These are phyloP conservation scores for Rhodotorula diobovata DNA, from an alignment of 768 basidiomycete species.

Conservation along the genomic window DNA sequence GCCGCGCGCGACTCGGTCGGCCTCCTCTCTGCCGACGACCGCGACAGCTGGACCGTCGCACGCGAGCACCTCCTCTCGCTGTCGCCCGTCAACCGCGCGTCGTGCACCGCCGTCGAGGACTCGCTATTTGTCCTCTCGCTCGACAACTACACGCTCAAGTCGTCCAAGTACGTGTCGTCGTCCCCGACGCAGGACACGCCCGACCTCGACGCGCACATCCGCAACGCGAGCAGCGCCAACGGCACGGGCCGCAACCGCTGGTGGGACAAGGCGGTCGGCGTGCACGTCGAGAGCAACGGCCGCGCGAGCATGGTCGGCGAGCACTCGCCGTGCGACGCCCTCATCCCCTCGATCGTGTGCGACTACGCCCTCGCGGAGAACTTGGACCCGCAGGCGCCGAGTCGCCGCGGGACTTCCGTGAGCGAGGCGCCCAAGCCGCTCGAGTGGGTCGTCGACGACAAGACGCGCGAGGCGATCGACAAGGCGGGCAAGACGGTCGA, in stretches of 20 bases:
- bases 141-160: slow-evolving; percentile 62
- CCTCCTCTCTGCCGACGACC: slow-evolving; percentile 68
- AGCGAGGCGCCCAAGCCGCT: slow-evolving; percentile 54
- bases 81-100: slow-evolving; percentile 62
- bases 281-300: slow-evolving; percentile 78
- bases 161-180: slow-evolving; percentile 30
- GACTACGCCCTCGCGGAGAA: slow-evolving; percentile 74
- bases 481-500: slow-evolving; percentile 59
- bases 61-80: slow-evolving; percentile 64
- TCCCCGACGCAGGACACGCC: slow-evolving; percentile 35
- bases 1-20: slow-evolving; percentile 55
- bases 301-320: slow-evolving; percentile 84
- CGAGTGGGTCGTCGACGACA: slow-evolving; percentile 69
- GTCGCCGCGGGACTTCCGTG: neutral
- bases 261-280: slow-evolving; percentile 78
- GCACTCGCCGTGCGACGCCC: slow-evolving; percentile 82
- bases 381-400: slow-evolving; percentile 51
- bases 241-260: slow-evolving; percentile 71
- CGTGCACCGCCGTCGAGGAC: slow-evolving; percentile 62
- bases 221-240: slow-evolving; percentile 62
- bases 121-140: slow-evolving; percentile 75
- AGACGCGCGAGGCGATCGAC: slow-evolving; percentile 57
- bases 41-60: slow-evolving; percentile 77
- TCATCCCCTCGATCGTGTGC: slow-evolving; percentile 78
- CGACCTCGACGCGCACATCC: slow-evolving; percentile 68